Base-by-base conservation (phyloP, 2,329 filamentous ascomycete genomes). In the Lasiodiplodia citricola region DNA sequence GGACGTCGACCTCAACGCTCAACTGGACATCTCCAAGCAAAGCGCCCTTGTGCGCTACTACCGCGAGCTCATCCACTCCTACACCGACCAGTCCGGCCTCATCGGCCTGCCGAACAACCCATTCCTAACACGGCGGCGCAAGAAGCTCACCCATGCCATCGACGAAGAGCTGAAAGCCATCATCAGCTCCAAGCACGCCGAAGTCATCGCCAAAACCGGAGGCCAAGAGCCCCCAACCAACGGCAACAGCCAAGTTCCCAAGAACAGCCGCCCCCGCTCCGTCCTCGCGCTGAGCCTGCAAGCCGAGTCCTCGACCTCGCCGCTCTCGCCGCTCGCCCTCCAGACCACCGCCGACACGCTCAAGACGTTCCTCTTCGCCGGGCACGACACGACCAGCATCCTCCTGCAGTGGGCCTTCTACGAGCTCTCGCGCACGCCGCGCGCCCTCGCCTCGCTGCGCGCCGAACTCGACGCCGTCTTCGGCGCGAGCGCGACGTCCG, bases 381-480 rank as follows among this genome's bases (percentile, higher is more conserved):
- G 79, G 2, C 77, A 80, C 50, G 78, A 80, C 67, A 76, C 78
- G 0, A 80, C 76, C 1, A 72, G 75, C 16, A 74, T 72, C 54
- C 28, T 69, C 8, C 63, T 69, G 11, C 70, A 72, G 63, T 71
- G 70, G 69, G 35, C 67, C 35, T 62, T 71, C 69, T 72, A 72
- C 71, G 52, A 65, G 54, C 70, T 72, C 31, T 71, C 66, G 11
- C 66, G 57, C 41, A 55, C 60, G 21, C 70, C 70, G 0, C 68
- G 38, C n/a, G 58, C 66, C 52, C 66, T 69, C 51, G 4, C 35
- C 8, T 54, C 60, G 13, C 68, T 79, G 2, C 74, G 75, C 2
- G 60, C 67, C 8, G 79, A 80, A 64, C 73, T 77, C 38, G 73
- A 76, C 38, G n/a, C 70, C 2, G 72, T 80, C 21, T 78, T 80